Evolutionary conservation across 805 yeast species (phyloP).

Genomic region (Candida argentea): DNA sequence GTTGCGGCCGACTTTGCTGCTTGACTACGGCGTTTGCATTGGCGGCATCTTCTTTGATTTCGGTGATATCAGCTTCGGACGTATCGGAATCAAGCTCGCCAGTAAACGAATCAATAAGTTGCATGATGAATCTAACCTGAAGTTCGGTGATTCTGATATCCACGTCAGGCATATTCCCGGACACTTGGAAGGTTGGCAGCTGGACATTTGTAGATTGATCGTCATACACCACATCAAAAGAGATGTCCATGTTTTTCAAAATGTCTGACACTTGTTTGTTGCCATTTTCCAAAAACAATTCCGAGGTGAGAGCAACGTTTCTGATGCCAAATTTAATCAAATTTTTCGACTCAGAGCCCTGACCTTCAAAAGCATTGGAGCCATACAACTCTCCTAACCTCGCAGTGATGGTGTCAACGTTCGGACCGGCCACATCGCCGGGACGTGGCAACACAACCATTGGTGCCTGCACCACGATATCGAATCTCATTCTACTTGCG

Average conservation of each 20-base stretch:
- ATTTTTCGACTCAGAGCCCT: conserved; percentile 31
- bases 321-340: conserved; percentile 59
- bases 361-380: conserved; percentile 43
- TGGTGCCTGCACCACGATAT: conserved; percentile 71
- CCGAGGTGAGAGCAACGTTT: conserved; percentile 59
- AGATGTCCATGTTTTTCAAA: conserved; percentile 53
- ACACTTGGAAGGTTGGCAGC: conserved; percentile 42
- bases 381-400: conserved; percentile 79
- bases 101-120: conserved; percentile 44
- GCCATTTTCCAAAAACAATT: conserved; percentile 35
- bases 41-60: conserved; percentile 52
- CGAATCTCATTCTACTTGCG: conserved; percentile 57
- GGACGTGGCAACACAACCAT: conserved; percentile 67
- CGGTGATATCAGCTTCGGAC: too few species aligned
- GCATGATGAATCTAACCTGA: conserved; percentile 50
- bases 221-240: conserved; percentile 47
- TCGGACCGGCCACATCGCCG: conserved; percentile 25
- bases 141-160: conserved; percentile 61
- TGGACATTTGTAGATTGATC: conserved; percentile 26
- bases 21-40: conserved; percentile 45
- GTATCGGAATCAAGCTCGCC: conserved; percentile 28
- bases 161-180: conserved; percentile 54
- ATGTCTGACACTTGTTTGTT: conserved; percentile 49
- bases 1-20: too few species aligned
- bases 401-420: conserved; percentile 54